Conservation (phyloP, 345 rosid genomes). For the Camelina hispida region DNA sequence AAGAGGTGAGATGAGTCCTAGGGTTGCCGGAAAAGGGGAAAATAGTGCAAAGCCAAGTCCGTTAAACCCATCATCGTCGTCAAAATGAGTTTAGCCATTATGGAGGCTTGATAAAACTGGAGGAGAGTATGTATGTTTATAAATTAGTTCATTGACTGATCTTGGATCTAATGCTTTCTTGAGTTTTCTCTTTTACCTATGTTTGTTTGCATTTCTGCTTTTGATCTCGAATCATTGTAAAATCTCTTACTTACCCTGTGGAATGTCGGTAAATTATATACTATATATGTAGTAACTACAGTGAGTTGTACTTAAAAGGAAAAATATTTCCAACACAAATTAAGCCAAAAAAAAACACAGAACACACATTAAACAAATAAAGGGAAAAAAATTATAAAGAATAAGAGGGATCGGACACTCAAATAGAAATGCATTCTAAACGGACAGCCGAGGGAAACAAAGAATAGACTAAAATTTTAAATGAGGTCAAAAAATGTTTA, state of each 20-base stretch:
- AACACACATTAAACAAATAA: too few species aligned
- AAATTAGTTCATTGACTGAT: slow-evolving; percentile 7
- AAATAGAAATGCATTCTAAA: too few species aligned
- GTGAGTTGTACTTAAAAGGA: too few species aligned
- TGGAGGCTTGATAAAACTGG: slow-evolving; percentile 19
- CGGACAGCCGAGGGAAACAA: too few species aligned
- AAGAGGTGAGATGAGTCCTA: slow-evolving; percentile 70
- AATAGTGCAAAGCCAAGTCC: slow-evolving; percentile 70
- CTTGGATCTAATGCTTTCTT: slow-evolving; percentile 51
- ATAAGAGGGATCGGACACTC: too few species aligned
- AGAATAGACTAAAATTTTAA: too few species aligned
- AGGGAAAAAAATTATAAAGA: too few species aligned
- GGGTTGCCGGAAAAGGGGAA: slow-evolving; percentile 42
- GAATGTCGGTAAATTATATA: slow-evolving; percentile 2
- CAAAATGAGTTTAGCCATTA: slow-evolving; percentile 37
- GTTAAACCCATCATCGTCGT: slow-evolving; percentile 45
- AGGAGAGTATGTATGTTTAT: slow-evolving; percentile 9
- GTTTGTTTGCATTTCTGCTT: not conserved
- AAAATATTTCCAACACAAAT: too few species aligned
- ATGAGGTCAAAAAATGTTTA: too few species aligned
- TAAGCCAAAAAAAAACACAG: too few species aligned
- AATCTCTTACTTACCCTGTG: not conserved
- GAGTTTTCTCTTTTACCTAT: slow-evolving; percentile 25
- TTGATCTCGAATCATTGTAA: slow-evolving; percentile 26
- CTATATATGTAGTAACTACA: not conserved